These are phyloP conservation scores for Porodaedalea pini DNA, from an alignment of 1,284 basidiomycete species.

Conservation along the genomic window DNA sequence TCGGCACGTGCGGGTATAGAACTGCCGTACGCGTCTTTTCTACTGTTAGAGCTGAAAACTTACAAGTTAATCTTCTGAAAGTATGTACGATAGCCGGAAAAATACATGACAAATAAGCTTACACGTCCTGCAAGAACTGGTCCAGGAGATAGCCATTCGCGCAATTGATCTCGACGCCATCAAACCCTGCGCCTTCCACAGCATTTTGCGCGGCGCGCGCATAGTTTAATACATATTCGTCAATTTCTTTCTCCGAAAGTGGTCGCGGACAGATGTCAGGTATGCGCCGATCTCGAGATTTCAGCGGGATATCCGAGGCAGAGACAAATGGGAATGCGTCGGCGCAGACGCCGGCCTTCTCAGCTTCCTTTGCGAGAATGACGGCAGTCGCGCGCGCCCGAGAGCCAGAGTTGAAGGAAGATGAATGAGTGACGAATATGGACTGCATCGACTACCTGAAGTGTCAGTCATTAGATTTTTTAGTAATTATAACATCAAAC, in stretches of 20 bases:
- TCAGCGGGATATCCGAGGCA: conserved; percentile 38
- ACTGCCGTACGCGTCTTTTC: conserved; percentile 50
- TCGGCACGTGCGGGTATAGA: conserved; percentile 42
- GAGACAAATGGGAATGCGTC: conserved; percentile 33
- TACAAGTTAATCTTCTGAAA: background rate
- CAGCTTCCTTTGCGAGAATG: conserved; percentile 28
- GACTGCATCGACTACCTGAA: conserved; percentile 32
- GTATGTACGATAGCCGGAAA: background rate
- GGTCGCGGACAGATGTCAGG: conserved; percentile 25
- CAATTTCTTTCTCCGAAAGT: conserved; percentile 39
- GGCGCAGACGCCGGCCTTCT: conserved; percentile 6
- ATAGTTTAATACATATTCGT: conserved; percentile 29
- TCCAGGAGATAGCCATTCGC: conserved; percentile 24
- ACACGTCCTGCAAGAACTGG: conserved; percentile 22
- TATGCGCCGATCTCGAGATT: conserved; percentile 25
- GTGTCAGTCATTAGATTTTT: background rate
- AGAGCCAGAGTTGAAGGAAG: conserved; percentile 48
- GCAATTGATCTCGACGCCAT: conserved; percentile 28
- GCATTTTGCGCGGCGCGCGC: conserved; percentile 31
- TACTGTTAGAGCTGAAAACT: conserved; percentile 29
- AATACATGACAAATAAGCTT: background rate
- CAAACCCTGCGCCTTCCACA: conserved; percentile 30
- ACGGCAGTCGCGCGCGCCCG: conserved; percentile 36
- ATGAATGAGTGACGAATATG: conserved; percentile 45
- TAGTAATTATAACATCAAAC: background rate